Evolutionary conservation across 805 yeast genomes (phyloP).

Genomic region (Wickerhamiella hasegawae): DNA sequence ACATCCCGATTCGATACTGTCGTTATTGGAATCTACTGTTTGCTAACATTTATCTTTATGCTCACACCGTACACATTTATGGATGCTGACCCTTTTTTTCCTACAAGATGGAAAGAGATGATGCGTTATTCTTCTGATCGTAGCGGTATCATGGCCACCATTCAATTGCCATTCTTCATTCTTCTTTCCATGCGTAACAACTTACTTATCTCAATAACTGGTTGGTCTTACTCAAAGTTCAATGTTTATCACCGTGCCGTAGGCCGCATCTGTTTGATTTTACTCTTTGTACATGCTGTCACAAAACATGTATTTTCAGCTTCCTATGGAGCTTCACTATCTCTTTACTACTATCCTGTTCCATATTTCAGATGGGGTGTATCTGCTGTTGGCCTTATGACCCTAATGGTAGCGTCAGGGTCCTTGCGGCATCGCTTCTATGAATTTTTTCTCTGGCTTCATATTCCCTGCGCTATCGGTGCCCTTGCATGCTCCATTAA

Average conservation of each 20-base stretch:
- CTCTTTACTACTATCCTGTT: slow-evolving; percentile 20
- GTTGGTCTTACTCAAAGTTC: slow-evolving; percentile 41
- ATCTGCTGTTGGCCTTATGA: slow-evolving; percentile 21
- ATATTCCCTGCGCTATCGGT: slow-evolving; percentile 35
- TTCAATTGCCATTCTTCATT: slow-evolving; percentile 34
- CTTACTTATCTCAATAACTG: slow-evolving; percentile 40
- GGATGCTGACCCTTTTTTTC: slow-evolving; percentile 24
- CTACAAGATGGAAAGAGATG: slow-evolving; percentile 22
- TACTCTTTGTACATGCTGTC: slow-evolving; percentile 31
- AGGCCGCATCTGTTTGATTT: slow-evolving; percentile 28
- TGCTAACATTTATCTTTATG: slow-evolving; percentile 21
- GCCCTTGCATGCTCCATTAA: slow-evolving; percentile 41
- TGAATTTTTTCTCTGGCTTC: slow-evolving; percentile 38
- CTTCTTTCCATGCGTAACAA: slow-evolving; percentile 52
- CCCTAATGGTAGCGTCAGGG: slow-evolving; percentile 32
- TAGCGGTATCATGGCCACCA: slow-evolving; percentile 34
- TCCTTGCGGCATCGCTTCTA: slow-evolving; percentile 34
- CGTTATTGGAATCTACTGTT: slow-evolving; percentile 26
- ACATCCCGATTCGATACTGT: slow-evolving; percentile 40
- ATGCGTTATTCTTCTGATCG: slow-evolving; percentile 35
- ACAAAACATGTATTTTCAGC: slow-evolving; percentile 32
- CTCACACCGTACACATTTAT: slow-evolving; percentile 19
- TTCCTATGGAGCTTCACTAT: slow-evolving; percentile 20
- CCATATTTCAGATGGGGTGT: slow-evolving; percentile 23
- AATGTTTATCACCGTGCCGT: slow-evolving; percentile 43